Evolutionary conservation across 805 yeast species (phyloP).

Genomic region (Spathaspora arborariae): DNA sequence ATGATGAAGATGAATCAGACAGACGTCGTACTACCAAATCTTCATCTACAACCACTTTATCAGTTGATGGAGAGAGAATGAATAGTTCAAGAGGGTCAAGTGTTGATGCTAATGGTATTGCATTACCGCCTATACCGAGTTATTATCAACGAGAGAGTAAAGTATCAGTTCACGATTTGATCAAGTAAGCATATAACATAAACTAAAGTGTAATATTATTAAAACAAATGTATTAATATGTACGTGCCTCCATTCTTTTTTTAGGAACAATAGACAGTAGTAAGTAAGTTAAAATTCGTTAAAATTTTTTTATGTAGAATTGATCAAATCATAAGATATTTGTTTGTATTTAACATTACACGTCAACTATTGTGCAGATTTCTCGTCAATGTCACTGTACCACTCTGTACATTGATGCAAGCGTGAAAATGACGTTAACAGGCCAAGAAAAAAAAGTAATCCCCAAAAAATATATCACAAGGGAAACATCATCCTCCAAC

Average conservation of each 20-base stretch:
- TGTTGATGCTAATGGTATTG: background rate
- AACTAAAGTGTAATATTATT: background rate
- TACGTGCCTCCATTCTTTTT: background rate
- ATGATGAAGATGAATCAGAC: conserved; percentile 1
- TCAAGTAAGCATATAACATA: conserved; percentile 1
- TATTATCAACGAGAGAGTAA: conserved; percentile 1
- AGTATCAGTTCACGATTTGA: conserved; percentile 3
- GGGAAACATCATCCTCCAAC: too few relatives aligned
- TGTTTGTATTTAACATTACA: too few relatives aligned
- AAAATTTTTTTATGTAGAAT: too few relatives aligned
- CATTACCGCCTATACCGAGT: conserved; percentile 2
- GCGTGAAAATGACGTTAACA: too few relatives aligned
- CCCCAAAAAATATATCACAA: too few relatives aligned
- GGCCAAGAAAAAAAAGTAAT: too few relatives aligned
- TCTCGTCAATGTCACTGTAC: too few relatives aligned
- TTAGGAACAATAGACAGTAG: too few relatives aligned
- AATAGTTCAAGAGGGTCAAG: background rate
- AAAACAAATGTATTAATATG: background rate
- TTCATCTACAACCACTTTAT: background rate
- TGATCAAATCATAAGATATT: too few relatives aligned
- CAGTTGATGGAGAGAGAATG: background rate
- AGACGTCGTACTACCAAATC: background rate
- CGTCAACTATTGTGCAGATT: too few relatives aligned
- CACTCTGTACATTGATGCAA: too few relatives aligned
- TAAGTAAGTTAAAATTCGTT: too few relatives aligned